Evolutionary conservation across 306 rosid genomes (phyloP), one percentile per base, ranked within the genome.

Genomic region (Vigna reflexopilosa): DNA sequence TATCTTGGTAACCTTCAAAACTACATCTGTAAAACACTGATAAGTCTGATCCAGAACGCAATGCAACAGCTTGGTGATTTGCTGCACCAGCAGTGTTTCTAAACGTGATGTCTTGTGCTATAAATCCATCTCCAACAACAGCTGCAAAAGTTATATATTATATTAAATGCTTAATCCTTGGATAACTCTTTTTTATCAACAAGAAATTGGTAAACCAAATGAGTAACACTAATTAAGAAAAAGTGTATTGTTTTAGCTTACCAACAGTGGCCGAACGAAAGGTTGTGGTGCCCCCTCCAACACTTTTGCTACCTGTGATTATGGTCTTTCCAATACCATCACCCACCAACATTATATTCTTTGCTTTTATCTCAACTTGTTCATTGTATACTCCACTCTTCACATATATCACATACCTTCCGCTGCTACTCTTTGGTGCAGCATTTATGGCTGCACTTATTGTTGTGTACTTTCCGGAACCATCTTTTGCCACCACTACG

Each of bases 261-360:
- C 98, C 96, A 14, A 93, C 94, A 2, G 96, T 93, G 9, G 98
- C 96, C 9, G 98, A 93, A 9, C 81, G 77, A 42, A 89, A 93
- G 26, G 98, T 93, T 7, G 98, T 93, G 50, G 88, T 71, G n/a
- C 94, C 98, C 0, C 96, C 98, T 58, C 93, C 94, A 59, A 93
- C 98, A 64, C 98, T 93, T 82, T 77, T 86, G 80, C 96, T 93
- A 50, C 98, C 96, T 0, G 98, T 93, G 47, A 93, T 77, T 7
- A 93, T 74, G 12, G 96, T 93, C 71, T 84, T 87, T 7, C 94
- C 96, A 9, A 88, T 91, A 5, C 96, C 96, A 79, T 90, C 98
- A 26, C 98, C 98, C 0, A 88, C 40, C 79, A 93, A 73, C 96
- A 91, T 93, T 7, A 90, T 79, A 75, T 91, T 91, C 11, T 85